Evolutionary conservation across 139 green algal species (phyloP).

Genomic region (Pleodorina starrii): DNA sequence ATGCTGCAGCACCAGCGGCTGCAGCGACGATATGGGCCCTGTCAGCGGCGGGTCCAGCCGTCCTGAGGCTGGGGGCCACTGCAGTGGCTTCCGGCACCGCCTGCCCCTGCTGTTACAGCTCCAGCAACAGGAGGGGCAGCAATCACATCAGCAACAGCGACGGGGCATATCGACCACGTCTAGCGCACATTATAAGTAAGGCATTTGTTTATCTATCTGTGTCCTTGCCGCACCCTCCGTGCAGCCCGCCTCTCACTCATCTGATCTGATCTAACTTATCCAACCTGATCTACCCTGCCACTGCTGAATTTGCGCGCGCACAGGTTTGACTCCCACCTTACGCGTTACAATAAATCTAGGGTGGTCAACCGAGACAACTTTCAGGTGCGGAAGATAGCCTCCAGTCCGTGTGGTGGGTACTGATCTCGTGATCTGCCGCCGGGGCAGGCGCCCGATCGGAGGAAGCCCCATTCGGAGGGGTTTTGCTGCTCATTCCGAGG

Average conservation of each 20-base stretch:
- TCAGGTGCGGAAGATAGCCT: slow-evolving; percentile 28
- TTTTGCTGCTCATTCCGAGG: no score
- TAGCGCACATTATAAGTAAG: slow-evolving; percentile 8
- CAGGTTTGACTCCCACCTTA: slow-evolving; percentile 52
- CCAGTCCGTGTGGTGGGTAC: no score
- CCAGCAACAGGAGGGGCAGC: background rate
- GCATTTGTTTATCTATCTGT: no score
- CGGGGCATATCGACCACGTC: slow-evolving; percentile 20
- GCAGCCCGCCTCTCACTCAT: no score
- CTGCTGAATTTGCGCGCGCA: no score
- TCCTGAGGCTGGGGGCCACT: background rate
- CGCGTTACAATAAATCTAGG: slow-evolving; percentile 8
- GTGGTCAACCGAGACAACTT: slow-evolving; percentile 42
- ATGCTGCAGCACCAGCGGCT: background rate
- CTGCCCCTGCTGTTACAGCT: background rate
- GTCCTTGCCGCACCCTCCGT: no score
- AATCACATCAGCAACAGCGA: background rate
- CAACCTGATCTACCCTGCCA: no score
- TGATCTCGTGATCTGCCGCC: no score
- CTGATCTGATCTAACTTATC: no score
- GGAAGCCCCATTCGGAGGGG: no score
- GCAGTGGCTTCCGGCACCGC: background rate
- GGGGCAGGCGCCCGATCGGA: no score
- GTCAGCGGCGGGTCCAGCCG: background rate
- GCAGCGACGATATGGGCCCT: background rate